phyloP scores from a whole-genome alignment of 2,329 filamentous ascomycete genomes.

The Lasiodiplodia citricola region DNA sequence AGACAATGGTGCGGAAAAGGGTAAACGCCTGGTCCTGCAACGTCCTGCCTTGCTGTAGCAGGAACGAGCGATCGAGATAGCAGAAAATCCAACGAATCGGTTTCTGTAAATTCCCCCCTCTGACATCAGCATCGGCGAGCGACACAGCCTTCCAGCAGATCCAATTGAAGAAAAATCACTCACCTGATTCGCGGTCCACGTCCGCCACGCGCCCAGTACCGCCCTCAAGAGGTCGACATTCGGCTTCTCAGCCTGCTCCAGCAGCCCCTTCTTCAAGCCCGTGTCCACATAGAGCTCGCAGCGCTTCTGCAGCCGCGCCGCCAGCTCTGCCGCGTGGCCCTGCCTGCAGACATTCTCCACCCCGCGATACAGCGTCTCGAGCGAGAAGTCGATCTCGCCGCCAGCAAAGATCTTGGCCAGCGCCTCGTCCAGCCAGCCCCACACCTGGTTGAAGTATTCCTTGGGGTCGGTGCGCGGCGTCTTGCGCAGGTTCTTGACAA shows the following conservation, averaged over 20 bases:
- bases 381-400: constrained; percentile 65
- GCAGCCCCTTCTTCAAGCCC: constrained; percentile 63
- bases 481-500: constrained; percentile 89
- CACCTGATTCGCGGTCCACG: constrained; percentile 80
- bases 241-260: constrained; percentile 60
- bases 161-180: constrained; percentile 35
- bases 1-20: constrained; percentile 71
- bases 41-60: constrained; percentile 76
- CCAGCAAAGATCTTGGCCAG: constrained; percentile 75
- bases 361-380: constrained; percentile 87
- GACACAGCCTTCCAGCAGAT: background rate
- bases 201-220: constrained; percentile 70
- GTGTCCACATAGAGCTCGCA: constrained; percentile 68
- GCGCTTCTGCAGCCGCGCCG: constrained; percentile 66
- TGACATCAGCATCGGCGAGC: constrained; percentile 27
- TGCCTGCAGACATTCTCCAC: constrained; percentile 91
- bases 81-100: constrained; percentile 88
- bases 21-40: constrained; percentile 81
- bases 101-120: constrained; percentile 53
- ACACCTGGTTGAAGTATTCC: constrained; percentile 78
- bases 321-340: constrained; percentile 71
- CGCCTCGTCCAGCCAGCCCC: constrained; percentile 74
- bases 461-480: constrained; percentile 69
- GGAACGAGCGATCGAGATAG: constrained; percentile 88
- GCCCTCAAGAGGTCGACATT: constrained; percentile 69